phyloP scores from a whole-genome alignment of 2,329 filamentous ascomycete species.

The Colletotrichum abscissum region DNA sequence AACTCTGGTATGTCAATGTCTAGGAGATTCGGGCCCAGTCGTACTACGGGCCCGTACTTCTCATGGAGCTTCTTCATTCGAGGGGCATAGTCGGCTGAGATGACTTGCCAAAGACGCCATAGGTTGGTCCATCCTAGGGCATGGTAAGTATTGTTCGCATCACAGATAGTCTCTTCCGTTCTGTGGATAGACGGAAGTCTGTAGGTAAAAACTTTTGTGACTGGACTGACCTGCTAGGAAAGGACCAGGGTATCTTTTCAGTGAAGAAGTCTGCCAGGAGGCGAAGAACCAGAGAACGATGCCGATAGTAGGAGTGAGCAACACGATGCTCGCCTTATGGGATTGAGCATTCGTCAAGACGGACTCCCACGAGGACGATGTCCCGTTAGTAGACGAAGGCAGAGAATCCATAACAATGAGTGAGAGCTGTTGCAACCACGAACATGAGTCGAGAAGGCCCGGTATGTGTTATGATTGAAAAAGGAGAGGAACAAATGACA shows the following conservation, averaged over 20 bases:
- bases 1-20: conserved; percentile 42
- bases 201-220: not conserved
- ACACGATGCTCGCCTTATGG: not conserved
- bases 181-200: not conserved
- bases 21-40: conserved; percentile 43
- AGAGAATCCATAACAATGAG: not conserved
- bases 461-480: too few species aligned
- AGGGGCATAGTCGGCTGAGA: conserved; percentile 37
- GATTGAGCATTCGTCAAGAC: not conserved
- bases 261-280: conserved; percentile 35
- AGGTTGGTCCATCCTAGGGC: conserved; percentile 41
- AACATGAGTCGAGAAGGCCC: too few species aligned
- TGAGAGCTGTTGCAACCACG: too few species aligned
- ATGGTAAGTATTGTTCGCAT: too few species aligned
- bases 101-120: conserved; percentile 41
- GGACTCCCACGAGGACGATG: not conserved
- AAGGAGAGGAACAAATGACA: too few species aligned
- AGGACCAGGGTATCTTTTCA: conserved; percentile 47
- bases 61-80: conserved; percentile 42
- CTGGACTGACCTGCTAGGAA: conserved; percentile 41
- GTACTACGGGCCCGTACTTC: conserved; percentile 45
- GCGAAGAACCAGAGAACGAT: conserved; percentile 15
- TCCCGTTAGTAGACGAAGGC: not conserved
- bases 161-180: too few species aligned
- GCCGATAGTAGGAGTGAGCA: not conserved